Evolutionary conservation across 2,329 filamentous ascomycete genomes (phyloP).

Genomic region (Alternaria triticina): DNA sequence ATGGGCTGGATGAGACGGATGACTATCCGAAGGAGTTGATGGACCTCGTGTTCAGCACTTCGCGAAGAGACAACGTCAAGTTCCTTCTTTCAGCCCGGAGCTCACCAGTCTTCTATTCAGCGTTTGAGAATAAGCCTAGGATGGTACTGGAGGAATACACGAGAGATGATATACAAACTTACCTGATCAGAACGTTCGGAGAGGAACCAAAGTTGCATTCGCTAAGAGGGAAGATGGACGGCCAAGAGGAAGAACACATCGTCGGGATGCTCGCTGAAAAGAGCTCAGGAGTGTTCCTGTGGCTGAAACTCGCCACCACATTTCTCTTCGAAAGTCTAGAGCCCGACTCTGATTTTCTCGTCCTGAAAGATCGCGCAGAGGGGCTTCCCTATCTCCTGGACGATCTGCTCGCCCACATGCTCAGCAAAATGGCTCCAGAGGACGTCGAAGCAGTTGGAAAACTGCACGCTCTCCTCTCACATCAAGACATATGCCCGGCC

Average conservation of each 20-base stretch:
- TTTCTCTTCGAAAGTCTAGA: constrained; percentile 29
- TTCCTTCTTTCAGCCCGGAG: constrained; percentile 39
- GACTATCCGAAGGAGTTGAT: constrained; percentile 28
- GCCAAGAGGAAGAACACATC: constrained; percentile 27
- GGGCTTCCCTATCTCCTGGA: constrained; percentile 33
- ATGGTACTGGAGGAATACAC: constrained; percentile 32
- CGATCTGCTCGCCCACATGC: constrained; percentile 32
- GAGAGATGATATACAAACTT: constrained; percentile 24
- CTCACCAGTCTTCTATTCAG: constrained; percentile 25
- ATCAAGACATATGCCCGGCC: constrained; percentile 23
- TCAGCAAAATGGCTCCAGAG: constrained; percentile 24
- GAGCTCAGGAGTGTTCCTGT: constrained; percentile 34
- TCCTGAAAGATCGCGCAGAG: constrained; percentile 29
- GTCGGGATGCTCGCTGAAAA: constrained; percentile 32
- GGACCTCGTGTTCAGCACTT: constrained; percentile 21
- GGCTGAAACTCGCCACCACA: constrained; percentile 31
- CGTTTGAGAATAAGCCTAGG: constrained; percentile 30
- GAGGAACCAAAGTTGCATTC: constrained; percentile 17
- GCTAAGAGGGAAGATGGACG: constrained; percentile 28
- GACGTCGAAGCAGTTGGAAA: constrained; percentile 28
- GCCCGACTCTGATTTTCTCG: constrained; percentile 29
- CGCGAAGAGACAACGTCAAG: constrained; percentile 40
- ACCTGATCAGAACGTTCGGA: constrained; percentile 17
- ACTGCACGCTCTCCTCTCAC: constrained; percentile 31
- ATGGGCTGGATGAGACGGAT: constrained; percentile 41